These are phyloP conservation scores for Rhododendron williamsianum DNA, from an alignment of 148 eudicot genomes.

Conservation along the genomic window DNA sequence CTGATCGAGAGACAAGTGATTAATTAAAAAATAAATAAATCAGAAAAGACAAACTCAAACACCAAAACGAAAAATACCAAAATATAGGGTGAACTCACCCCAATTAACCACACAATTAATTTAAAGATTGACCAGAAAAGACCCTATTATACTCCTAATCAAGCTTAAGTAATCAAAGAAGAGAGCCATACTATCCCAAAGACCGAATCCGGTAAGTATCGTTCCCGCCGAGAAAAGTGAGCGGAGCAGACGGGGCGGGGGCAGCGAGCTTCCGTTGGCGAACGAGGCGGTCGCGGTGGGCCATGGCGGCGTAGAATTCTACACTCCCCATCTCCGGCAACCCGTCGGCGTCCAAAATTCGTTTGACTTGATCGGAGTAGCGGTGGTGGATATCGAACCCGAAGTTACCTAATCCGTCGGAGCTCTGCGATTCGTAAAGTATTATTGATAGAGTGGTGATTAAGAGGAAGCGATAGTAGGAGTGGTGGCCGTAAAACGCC, in stretches of 20 bases:
- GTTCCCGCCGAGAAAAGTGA: constrained; percentile 58
- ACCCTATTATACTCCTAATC: background rate
- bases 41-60: too few species aligned
- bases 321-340: constrained; percentile 62
- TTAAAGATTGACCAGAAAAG: background rate
- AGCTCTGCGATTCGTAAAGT: constrained; percentile 18
- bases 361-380: constrained; percentile 66
- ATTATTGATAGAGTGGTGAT: constrained; percentile 5
- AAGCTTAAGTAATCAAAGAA: background rate
- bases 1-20: too few species aligned
- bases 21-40: too few species aligned
- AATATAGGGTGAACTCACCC: background rate
- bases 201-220: constrained; percentile 33
- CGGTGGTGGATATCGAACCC: constrained; percentile 76
- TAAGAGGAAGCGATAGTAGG: background rate
- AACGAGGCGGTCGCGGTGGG: constrained; percentile 58
- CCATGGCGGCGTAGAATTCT: constrained; percentile 60
- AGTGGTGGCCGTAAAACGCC: background rate
- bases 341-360: constrained; percentile 36
- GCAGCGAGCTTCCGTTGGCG: constrained; percentile 52
- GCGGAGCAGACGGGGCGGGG: constrained; percentile 15
- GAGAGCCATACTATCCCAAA: constrained; percentile 68
- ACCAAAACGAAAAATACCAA: too few species aligned
- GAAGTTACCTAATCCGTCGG: constrained; percentile 39
- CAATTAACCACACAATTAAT: background rate